Conservation (phyloP, 208 protist genomes). For the Trypanosoma theileri region DNA sequence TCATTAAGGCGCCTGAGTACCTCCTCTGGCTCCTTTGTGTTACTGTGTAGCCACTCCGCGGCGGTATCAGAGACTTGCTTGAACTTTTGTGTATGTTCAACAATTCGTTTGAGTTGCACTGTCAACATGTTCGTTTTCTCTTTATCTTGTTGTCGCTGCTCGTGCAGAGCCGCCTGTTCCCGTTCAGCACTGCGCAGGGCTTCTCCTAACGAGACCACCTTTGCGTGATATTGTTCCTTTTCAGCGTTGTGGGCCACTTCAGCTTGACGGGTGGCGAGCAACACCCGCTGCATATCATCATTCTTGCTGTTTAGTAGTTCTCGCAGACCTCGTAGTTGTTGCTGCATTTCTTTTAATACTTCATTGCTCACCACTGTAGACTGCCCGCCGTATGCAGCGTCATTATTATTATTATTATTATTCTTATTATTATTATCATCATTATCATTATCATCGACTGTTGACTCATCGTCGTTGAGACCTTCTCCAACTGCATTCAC, state of each 20-base stretch:
- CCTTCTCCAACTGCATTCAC: slow-evolving; percentile 25
- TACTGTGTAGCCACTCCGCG: slow-evolving; percentile 21
- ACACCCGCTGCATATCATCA: slow-evolving; percentile 42
- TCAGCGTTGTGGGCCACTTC: slow-evolving; percentile 42
- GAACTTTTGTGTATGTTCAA: slow-evolving; percentile 48
- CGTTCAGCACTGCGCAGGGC: slow-evolving; percentile 42
- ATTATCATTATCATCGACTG: slow-evolving; percentile 10
- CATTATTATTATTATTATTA: no score
- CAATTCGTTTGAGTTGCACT: slow-evolving; percentile 50
- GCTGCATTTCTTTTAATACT: slow-evolving; percentile 33
- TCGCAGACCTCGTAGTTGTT: slow-evolving; percentile 54
- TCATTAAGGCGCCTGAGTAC: slow-evolving; percentile 34
- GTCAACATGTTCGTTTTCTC: slow-evolving; percentile 44
- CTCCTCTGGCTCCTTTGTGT: slow-evolving; percentile 52
- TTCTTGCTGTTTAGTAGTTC: slow-evolving; percentile 62
- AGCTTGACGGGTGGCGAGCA: slow-evolving; percentile 49
- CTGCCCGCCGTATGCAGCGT: no score
- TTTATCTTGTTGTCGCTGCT: slow-evolving; percentile 34
- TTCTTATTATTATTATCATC: neutral
- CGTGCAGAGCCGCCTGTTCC: slow-evolving; percentile 31
- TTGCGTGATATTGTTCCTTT: slow-evolving; percentile 45
- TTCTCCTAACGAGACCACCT: slow-evolving; percentile 48
- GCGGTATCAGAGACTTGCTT: slow-evolving; percentile 39
- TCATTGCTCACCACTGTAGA: no score
- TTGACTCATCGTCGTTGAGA: slow-evolving; percentile 16